phyloP scores from a whole-genome alignment of 1,284 basidiomycete genomes.

The Leccinum fallax region DNA sequence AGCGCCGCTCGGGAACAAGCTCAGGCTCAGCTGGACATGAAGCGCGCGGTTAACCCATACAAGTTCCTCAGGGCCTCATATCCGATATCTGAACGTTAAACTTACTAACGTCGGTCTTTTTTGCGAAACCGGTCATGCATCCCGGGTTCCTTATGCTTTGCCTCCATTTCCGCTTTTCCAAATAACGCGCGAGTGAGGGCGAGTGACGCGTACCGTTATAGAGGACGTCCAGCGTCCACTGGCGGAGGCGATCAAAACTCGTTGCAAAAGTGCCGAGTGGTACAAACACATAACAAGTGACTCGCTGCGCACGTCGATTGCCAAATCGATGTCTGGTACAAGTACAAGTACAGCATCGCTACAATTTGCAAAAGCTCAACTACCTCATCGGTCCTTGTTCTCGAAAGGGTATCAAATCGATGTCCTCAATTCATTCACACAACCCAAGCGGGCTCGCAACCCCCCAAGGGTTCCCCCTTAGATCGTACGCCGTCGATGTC shows the following conservation, averaged over 20 bases:
- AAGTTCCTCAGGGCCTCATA: constrained; percentile 1
- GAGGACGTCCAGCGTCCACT: background rate
- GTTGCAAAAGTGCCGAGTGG: background rate
- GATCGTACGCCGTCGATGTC: constrained; percentile 1
- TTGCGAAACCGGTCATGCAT: constrained; percentile 12
- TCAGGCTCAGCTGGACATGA: background rate
- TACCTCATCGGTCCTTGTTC: constrained; percentile 17
- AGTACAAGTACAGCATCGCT: constrained; percentile 19
- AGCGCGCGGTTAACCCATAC: background rate
- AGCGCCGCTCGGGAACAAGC: background rate
- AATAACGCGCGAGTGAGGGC: background rate
- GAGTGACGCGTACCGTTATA: constrained; percentile 10
- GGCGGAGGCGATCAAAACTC: background rate
- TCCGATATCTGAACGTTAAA: constrained; percentile 16
- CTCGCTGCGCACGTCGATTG: constrained; percentile 11
- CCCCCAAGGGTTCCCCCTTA: background rate
- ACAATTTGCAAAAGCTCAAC: constrained; percentile 12
- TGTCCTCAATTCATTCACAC: constrained; percentile 5
- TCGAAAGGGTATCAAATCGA: constrained; percentile 31
- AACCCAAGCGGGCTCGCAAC: background rate
- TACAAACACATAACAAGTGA: background rate
- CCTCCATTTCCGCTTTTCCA: background rate
- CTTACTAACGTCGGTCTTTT: background rate
- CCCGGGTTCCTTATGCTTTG: constrained; percentile 9
- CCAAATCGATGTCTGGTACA: constrained; percentile 11